Evolutionary conservation across 495 filamentous ascomycete genomes (phyloP).

Genomic region (Penicillium herquei): DNA sequence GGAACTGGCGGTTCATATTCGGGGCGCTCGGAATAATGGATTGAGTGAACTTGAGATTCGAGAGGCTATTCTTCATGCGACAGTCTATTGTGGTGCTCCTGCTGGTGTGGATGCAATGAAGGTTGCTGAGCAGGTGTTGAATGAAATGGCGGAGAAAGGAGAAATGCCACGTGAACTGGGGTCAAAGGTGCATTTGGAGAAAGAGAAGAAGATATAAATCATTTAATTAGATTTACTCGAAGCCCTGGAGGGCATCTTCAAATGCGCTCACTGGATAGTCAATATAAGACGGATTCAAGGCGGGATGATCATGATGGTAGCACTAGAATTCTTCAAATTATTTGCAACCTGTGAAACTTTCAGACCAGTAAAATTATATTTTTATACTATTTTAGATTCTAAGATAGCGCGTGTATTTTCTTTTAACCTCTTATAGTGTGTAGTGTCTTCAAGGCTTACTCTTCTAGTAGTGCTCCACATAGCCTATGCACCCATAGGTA

Average conservation of each 20-base stretch:
- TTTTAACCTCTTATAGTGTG: too few species aligned
- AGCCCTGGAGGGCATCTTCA: not conserved
- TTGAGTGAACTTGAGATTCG: slow-evolving; percentile 49
- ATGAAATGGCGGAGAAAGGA: slow-evolving; percentile 19
- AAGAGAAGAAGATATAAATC: not conserved
- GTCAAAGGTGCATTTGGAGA: not conserved
- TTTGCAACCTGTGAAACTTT: too few species aligned
- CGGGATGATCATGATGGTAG: too few species aligned
- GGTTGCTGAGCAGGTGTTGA: slow-evolving; percentile 12
- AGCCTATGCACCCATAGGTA: too few species aligned
- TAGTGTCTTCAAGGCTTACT: too few species aligned
- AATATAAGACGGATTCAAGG: too few species aligned
- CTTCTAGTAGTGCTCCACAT: too few species aligned
- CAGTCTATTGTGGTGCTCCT: slow-evolving; percentile 41
- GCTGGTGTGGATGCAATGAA: slow-evolving; percentile 37
- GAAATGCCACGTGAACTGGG: slow-evolving; percentile 12
- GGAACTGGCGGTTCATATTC: slow-evolving; percentile 49
- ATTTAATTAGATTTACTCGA: not conserved
- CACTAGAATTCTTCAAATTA: too few species aligned
- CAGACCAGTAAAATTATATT: too few species aligned
- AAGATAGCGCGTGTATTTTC: too few species aligned
- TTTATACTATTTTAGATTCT: too few species aligned
- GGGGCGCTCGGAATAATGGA: slow-evolving; percentile 51
- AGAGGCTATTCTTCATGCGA: slow-evolving; percentile 50
- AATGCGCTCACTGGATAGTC: too few species aligned